These are phyloP conservation scores for Fomitopsis pinicola DNA, from an alignment of 1,284 basidiomycete species.

Conservation along the genomic window DNA sequence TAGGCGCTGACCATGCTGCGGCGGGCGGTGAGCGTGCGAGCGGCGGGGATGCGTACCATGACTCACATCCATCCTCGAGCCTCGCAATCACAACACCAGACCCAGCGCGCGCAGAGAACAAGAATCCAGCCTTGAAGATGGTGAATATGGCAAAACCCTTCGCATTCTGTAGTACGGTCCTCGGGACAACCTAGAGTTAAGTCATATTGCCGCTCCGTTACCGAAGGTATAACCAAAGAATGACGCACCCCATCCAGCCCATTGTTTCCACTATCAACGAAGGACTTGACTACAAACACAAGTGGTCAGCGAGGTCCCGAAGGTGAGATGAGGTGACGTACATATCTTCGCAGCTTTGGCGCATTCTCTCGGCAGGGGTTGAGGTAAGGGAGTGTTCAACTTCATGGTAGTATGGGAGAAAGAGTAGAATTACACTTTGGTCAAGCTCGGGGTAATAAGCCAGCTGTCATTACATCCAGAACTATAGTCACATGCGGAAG, in stretches of 20 bases:
- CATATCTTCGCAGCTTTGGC: constrained; percentile 73
- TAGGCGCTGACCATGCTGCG: constrained; percentile 88
- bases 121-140: constrained; percentile 74
- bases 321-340: constrained; percentile 29
- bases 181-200: constrained; percentile 52
- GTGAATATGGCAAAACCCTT: constrained; percentile 85
- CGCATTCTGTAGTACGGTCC: constrained; percentile 66
- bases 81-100: constrained; percentile 90
- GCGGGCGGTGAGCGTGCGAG: constrained; percentile 1
- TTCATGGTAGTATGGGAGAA: constrained; percentile 41
- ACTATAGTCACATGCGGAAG: constrained; percentile 2
- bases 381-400: constrained; percentile 64
- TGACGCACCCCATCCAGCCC: constrained; percentile 60
- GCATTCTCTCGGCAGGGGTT: constrained; percentile 71
- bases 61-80: constrained; percentile 79
- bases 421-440: neutral
- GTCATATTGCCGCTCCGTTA: neutral
- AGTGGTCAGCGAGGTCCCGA: constrained; percentile 1
- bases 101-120: constrained; percentile 80
- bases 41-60: neutral
- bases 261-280: constrained; percentile 67
- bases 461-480: neutral
- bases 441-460: constrained; percentile 1
- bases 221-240: neutral
- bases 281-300: constrained; percentile 55